phyloP scores from a whole-genome alignment of 2,329 filamentous ascomycete genomes.

The Monilinia aucupariae region DNA sequence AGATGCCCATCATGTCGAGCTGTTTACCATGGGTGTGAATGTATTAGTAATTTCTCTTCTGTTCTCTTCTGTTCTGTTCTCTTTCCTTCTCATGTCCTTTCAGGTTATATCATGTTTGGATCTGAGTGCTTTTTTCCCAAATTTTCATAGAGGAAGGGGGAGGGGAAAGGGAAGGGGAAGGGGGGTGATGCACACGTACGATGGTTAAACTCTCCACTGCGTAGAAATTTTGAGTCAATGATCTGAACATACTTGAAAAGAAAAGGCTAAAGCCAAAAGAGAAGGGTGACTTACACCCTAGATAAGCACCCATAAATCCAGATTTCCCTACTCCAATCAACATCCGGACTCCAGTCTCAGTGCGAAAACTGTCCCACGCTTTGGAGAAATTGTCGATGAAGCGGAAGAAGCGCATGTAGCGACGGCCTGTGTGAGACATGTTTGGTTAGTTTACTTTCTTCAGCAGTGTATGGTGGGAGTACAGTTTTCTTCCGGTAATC shows the following conservation, averaged over 20 bases:
- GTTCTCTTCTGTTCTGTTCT: too few relatives aligned
- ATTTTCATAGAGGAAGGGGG: too few relatives aligned
- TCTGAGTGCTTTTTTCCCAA: too few relatives aligned
- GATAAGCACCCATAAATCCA: conserved; percentile 60
- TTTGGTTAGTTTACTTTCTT: neutral
- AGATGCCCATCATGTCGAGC: conserved; percentile 47
- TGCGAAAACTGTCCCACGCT: conserved; percentile 42
- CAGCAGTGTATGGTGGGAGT: neutral
- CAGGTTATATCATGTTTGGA: too few relatives aligned
- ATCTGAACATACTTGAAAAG: neutral
- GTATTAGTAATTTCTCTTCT: neutral
- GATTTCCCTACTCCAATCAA: conserved; percentile 51
- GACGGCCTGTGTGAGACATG: conserved; percentile 40
- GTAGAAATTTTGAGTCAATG: neutral
- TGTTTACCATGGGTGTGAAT: conserved; percentile 12
- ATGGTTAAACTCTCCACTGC: conserved; percentile 57
- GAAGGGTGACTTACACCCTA: conserved; percentile 39
- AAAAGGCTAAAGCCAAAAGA: neutral
- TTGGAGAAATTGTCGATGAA: conserved; percentile 56
- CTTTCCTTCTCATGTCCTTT: too few relatives aligned
- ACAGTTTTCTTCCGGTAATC: too few relatives aligned
- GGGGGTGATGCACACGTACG: conserved; percentile 39
- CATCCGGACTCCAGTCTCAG: conserved; percentile 36
- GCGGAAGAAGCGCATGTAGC: conserved; percentile 63
- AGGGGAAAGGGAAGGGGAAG: neutral